Base-by-base conservation (phyloP, 306 rosid species). In the Carpinus viminea region DNA sequence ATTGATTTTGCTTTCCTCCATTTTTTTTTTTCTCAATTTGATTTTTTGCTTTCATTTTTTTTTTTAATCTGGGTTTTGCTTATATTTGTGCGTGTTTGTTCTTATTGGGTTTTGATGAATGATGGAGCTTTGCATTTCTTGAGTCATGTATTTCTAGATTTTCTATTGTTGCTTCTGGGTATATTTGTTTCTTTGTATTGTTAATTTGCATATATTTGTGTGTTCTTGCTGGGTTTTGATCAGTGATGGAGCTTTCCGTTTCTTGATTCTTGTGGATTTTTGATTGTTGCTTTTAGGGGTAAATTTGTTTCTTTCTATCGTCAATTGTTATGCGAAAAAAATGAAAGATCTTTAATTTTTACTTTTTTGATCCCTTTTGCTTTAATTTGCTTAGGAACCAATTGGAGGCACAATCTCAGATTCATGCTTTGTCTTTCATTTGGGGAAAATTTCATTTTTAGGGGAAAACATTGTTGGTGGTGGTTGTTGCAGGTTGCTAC, bases 401-500 rank as follows among this genome's bases (percentile, higher is more conserved):
- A 62, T 15, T 31, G 45, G 11, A 31, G 41, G 46, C 21, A 8
- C 16, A 62, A 26, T 12, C 5, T 31, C 20, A 62, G 9, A 36
- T 59, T 59, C 16, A 65, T 36, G 24, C 24, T 34, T 65, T 65
- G 13, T 65, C 17, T 18, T 65, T 38, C 51, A 68, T 68, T 41
- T 4, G 7, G 16, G 7, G 15, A 31, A 17, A 38, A 4, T 8
- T 62, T 3, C 50, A 17, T 66, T 36, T 66, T 8, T 2, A 66
- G 21, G 21, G n/a, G 38, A n/a, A 16, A 66, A 38, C 24, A 18
- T 3, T 38, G 12, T 8, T 68, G 51, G 45, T 68, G 46, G 73
- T 47, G 54, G 34, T 24, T 45, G 78, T 64, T 56, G 70, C 68
- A 79, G 87, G 84, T 72, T 55, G 55, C 80, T 84, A 59, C 46